phyloP scores from a whole-genome alignment of 352 stramenopile species.

The Phytophthora fragariae region DNA sequence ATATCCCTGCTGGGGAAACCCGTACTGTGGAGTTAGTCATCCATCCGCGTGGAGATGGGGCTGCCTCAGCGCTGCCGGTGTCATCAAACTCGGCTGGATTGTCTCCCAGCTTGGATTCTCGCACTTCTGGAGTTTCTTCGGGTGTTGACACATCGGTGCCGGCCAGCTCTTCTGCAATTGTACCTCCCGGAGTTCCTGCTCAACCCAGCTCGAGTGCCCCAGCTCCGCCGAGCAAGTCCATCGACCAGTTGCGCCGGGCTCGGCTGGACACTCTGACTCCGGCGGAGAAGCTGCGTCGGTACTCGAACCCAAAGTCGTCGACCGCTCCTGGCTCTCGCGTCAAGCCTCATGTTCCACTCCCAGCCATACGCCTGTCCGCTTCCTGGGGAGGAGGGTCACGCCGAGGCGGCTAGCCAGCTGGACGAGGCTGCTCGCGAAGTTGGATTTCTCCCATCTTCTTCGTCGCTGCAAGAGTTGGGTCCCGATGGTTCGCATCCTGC shows the following conservation, averaged over 20 bases:
- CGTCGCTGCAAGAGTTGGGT: no score
- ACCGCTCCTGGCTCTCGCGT: not conserved
- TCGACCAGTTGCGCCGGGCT: not conserved
- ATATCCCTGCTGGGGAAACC: not conserved
- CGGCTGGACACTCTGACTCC: not conserved
- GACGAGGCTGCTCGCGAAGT: no score
- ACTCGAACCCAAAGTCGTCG: not conserved
- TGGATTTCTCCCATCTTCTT: no score
- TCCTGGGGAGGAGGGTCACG: not conserved
- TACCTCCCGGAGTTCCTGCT: rapidly evolving
- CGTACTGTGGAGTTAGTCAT: not conserved
- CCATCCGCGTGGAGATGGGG: not conserved
- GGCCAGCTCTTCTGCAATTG: no score
- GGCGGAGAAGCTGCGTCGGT: not conserved
- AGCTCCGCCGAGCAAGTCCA: no score
- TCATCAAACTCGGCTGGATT: not conserved
- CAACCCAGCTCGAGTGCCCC: no score
- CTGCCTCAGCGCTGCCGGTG: no score
- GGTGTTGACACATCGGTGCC: no score
- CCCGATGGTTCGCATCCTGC: no score
- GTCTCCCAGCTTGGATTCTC: not conserved
- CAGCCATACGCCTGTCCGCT: not conserved
- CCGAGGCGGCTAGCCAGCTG: not conserved
- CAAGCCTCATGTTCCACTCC: not conserved
- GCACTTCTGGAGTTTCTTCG: no score